phyloP scores from a whole-genome alignment of 768 basidiomycete genomes.

The Suillus fuscotomentosus region DNA sequence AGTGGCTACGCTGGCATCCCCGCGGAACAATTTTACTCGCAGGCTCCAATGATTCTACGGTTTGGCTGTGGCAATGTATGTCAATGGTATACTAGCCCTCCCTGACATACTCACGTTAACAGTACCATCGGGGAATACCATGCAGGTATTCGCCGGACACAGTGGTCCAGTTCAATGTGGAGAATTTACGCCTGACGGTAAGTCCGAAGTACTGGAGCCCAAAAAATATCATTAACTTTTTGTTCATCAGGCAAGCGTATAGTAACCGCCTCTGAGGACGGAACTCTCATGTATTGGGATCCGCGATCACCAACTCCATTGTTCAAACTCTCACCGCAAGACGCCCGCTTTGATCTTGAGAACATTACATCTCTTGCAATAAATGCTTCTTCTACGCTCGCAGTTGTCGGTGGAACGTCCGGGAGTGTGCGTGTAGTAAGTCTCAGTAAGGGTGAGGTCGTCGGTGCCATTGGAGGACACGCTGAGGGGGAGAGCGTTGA shows the following conservation, averaged over 20 bases:
- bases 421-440: conserved; percentile 89
- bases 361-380: conserved; percentile 87
- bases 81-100: conserved; percentile 11
- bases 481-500: conserved; percentile 87
- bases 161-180: conserved; percentile 82
- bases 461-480: conserved; percentile 79
- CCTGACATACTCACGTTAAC: conserved; percentile 5
- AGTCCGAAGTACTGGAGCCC: background rate
- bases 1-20: conserved; percentile 98
- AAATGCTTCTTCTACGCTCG: conserved; percentile 86
- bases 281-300: conserved; percentile 87
- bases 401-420: conserved; percentile 82
- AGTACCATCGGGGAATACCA: conserved; percentile 94
- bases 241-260: conserved; percentile 72
- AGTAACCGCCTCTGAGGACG: conserved; percentile 81
- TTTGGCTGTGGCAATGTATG: conserved; percentile 97
- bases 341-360: conserved; percentile 75
- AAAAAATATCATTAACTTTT: conserved; percentile 4
- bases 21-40: conserved; percentile 86
- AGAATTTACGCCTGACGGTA: conserved; percentile 89
- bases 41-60: conserved; percentile 89
- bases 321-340: conserved; percentile 72
- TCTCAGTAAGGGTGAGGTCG: conserved; percentile 81
- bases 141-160: conserved; percentile 96
- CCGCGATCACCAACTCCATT: conserved; percentile 74